Conservation (phyloP, 345 rosid species). For the Gossypium ekmanianum region DNA sequence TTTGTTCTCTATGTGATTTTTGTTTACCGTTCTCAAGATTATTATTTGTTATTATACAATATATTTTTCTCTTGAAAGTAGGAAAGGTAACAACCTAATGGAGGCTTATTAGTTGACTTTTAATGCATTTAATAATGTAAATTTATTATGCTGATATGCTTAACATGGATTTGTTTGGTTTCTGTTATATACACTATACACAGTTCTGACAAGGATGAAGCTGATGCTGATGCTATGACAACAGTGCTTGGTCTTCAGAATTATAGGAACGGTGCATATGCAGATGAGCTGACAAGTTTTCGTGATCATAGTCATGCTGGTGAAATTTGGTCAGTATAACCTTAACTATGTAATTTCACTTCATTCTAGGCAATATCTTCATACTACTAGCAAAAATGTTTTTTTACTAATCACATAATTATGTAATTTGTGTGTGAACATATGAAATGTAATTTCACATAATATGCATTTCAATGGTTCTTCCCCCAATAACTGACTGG, state of each 20-base stretch:
- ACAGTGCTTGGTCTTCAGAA: slow-evolving; percentile 88
- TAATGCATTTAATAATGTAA: background rate
- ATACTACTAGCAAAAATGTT: background rate
- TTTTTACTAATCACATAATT: background rate
- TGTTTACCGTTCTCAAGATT: background rate
- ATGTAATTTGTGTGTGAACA: background rate
- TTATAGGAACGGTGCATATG: slow-evolving; percentile 92
- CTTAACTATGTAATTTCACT: background rate
- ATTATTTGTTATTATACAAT: background rate
- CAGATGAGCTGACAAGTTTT: slow-evolving; percentile 80
- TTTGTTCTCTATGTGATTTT: background rate
- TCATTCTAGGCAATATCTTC: background rate
- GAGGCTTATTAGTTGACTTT: background rate
- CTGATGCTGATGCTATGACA: slow-evolving; percentile 69
- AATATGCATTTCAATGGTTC: background rate
- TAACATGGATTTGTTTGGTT: background rate
- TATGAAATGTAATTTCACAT: background rate
- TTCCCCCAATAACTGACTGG: background rate
- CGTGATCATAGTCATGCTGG: slow-evolving; percentile 89
- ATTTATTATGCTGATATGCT: background rate
- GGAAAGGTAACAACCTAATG: background rate
- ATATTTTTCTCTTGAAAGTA: background rate
- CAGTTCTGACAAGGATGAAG: slow-evolving; percentile 94
- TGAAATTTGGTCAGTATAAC: slow-evolving; percentile 74
- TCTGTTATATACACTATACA: slow-evolving; percentile 6